Conservation (phyloP, 2,329 filamentous ascomycete genomes). For the Alternaria atra region DNA sequence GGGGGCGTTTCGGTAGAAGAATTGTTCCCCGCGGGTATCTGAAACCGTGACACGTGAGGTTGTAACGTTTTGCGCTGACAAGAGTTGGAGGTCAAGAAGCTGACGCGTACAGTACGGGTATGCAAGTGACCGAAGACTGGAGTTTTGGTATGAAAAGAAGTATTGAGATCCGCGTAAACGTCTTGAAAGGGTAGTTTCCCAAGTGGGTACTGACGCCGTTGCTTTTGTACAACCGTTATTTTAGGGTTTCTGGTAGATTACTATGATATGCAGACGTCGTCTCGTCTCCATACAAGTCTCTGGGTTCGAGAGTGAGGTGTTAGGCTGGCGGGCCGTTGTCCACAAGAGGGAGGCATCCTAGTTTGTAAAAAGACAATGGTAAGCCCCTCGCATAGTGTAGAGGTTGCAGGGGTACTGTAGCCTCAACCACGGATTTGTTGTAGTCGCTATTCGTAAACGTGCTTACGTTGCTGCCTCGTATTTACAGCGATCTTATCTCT, state of each 20-base stretch:
- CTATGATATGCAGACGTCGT: not conserved
- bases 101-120: constrained; percentile 13
- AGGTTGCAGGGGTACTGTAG: not conserved
- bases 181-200: not conserved
- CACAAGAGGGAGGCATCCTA: not conserved
- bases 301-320: not conserved
- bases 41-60: constrained; percentile 6
- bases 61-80: constrained; percentile 12
- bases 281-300: not conserved
- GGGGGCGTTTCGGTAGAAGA: not conserved
- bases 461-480: not conserved
- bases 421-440: not conserved
- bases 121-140: not conserved
- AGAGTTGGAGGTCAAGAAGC: constrained; percentile 3
- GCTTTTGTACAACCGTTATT: not conserved
- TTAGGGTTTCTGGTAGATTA: not conserved
- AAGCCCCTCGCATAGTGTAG: not conserved
- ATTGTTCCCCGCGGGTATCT: constrained; percentile 6
- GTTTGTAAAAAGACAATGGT: not conserved
- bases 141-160: not conserved
- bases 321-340: not conserved
- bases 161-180: not conserved
- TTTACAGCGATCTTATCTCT: not conserved
- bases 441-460: not conserved
- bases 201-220: not conserved